Percentiles rank a stretch among this genome's conserved stretches.
phyloP scores from a whole-genome alignment of 129 eudicot species.

The Escallonia herrerae region DNA sequence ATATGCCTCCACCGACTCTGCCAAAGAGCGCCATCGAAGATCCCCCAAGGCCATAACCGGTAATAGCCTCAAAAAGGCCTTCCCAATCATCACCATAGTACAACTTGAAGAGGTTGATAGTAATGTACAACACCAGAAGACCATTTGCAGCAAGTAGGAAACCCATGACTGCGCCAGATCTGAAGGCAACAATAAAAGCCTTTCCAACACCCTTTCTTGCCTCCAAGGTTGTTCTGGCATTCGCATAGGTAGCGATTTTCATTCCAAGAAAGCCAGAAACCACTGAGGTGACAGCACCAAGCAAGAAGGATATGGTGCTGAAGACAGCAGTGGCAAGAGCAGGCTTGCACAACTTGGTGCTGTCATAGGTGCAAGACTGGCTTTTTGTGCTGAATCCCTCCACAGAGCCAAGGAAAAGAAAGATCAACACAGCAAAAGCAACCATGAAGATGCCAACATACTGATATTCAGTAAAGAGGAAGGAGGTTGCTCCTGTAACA shows the following conservation, averaged over 20 bases:
- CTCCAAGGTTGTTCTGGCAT: constrained; percentile 88
- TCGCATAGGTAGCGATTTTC: constrained; percentile 92
- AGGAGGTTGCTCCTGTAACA: constrained; percentile 76
- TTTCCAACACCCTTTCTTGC: constrained; percentile 93
- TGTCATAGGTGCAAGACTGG: constrained; percentile 61
- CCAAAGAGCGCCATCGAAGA: constrained; percentile 95
- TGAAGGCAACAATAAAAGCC: constrained; percentile 78
- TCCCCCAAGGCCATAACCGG: constrained; percentile 97
- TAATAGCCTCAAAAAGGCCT: constrained; percentile 84
- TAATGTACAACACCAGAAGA: constrained; percentile 66
- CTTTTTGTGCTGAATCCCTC: constrained; percentile 76
- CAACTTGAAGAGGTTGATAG: constrained; percentile 67
- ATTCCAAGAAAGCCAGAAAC: constrained; percentile 88
- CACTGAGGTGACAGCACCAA: constrained; percentile 80
- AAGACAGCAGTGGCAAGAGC: constrained; percentile 81
- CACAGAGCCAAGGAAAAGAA: constrained; percentile 84
- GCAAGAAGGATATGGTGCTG: constrained; percentile 81
- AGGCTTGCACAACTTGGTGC: constrained; percentile 70
- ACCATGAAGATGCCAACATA: constrained; percentile 91
- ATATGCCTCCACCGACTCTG: constrained; percentile 91
- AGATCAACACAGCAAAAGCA: constrained; percentile 71
- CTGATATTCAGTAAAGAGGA: constrained; percentile 71
- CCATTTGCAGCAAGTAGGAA: constrained; percentile 95
- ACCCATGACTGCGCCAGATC: constrained; percentile 97
- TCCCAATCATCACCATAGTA: constrained; percentile 96